Conservation (phyloP, 192 early-diverging fungal species). For the Linnemannia zychae region DNA sequence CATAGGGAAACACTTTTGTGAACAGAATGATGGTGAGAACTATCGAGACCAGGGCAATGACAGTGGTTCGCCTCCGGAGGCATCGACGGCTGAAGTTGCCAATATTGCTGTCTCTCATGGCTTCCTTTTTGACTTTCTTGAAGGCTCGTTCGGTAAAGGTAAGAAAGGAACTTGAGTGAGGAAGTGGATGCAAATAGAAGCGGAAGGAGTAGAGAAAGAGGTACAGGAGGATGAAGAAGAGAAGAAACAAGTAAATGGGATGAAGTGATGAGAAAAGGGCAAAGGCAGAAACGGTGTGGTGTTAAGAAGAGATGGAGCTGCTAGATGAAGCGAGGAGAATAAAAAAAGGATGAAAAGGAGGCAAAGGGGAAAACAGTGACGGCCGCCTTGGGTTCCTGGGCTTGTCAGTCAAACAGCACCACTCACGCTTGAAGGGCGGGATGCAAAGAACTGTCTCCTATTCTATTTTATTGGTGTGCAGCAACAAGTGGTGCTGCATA, state of each 20-base stretch:
- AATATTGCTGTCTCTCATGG: not conserved
- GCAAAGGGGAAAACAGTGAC: not conserved
- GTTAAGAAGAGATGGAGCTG: not conserved
- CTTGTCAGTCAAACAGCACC: too few relatives aligned
- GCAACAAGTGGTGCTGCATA: too few relatives aligned
- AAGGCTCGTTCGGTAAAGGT: not conserved
- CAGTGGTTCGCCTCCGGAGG: not conserved
- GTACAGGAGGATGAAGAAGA: too few relatives aligned
- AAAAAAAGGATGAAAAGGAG: not conserved
- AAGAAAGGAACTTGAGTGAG: not conserved
- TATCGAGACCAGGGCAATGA: not conserved
- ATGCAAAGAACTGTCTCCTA: too few relatives aligned
- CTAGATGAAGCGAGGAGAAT: not conserved
- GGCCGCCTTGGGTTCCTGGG: too few relatives aligned
- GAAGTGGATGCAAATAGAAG: not conserved
- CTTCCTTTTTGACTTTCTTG: not conserved
- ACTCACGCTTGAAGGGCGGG: not conserved
- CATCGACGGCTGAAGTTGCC: not conserved
- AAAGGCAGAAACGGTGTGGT: not conserved
- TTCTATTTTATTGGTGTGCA: too few relatives aligned
- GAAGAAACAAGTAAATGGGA: too few relatives aligned
- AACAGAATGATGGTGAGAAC: not conserved
- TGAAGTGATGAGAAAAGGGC: not conserved
- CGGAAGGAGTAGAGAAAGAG: too few relatives aligned
- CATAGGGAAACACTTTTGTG: constrained; percentile 8